phyloP scores from a whole-genome alignment of 2,329 filamentous ascomycete species.

The Sarocladiaceae sp. region DNA sequence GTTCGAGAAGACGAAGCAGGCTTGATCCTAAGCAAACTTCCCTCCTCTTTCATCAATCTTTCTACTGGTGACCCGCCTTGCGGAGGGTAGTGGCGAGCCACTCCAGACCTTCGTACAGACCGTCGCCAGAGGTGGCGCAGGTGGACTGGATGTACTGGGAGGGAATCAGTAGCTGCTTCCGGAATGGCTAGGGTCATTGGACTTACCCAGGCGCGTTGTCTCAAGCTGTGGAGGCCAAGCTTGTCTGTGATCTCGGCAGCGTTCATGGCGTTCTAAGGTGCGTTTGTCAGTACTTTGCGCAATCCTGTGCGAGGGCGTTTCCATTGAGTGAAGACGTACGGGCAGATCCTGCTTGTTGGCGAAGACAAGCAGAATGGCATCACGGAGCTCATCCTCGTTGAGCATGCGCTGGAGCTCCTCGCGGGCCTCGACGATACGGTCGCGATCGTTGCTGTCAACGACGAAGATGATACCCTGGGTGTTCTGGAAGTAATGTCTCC shows the following conservation, averaged over 20 bases:
- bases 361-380: slow-evolving; percentile 93
- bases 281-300: slow-evolving; percentile 7
- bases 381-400: slow-evolving; percentile 97
- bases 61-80: slow-evolving; percentile 64
- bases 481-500: slow-evolving; percentile 99
- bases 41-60: slow-evolving; percentile 18
- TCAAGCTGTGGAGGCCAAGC: slow-evolving; percentile 97
- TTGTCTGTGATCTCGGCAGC: slow-evolving; percentile 99
- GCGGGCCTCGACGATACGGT: slow-evolving; percentile 93
- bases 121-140: slow-evolving; percentile 96
- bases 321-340: slow-evolving; percentile 49
- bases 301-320: slow-evolving; percentile 14
- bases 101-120: slow-evolving; percentile 98
- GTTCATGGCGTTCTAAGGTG: slow-evolving; percentile 89
- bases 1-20: slow-evolving; percentile 29
- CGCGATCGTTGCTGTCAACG: slow-evolving; percentile 97
- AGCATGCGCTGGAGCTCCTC: slow-evolving; percentile 98
- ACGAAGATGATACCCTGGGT: slow-evolving; percentile 99
- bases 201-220: slow-evolving; percentile 97
- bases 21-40: slow-evolving; percentile 21
- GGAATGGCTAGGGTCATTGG: background rate
- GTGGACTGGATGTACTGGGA: slow-evolving; percentile 96
- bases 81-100: slow-evolving; percentile 80
- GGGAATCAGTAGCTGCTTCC: slow-evolving; percentile 17
- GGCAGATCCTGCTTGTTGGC: slow-evolving; percentile 99